Conservation (phyloP, 495 filamentous ascomycete species). For the Cairneyella variabilis region DNA sequence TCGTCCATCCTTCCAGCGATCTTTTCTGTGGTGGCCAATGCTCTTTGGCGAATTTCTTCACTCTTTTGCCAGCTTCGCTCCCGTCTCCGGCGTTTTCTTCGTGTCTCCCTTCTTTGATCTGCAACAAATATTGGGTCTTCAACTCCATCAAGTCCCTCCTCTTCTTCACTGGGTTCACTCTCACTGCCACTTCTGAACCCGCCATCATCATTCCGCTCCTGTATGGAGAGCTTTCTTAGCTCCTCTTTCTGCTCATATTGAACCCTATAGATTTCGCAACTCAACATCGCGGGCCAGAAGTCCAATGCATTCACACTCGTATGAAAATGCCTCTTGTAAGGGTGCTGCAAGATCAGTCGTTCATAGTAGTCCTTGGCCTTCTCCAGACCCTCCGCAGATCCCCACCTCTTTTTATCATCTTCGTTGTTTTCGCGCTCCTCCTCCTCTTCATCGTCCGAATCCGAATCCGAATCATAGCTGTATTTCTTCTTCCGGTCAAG, state of each 20-base stretch:
- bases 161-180: not conserved
- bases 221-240: conserved; percentile 11
- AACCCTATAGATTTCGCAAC: conserved; percentile 59
- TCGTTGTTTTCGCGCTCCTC: not conserved
- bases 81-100: conserved; percentile 1
- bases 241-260: conserved; percentile 42
- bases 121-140: not conserved
- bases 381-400: conserved; percentile 47
- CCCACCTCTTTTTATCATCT: conserved; percentile 21
- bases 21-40: conserved; percentile 44
- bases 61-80: conserved; percentile 15
- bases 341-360: conserved; percentile 62
- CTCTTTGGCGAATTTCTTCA: conserved; percentile 20
- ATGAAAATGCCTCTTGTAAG: conserved; percentile 45
- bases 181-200: conserved; percentile 7
- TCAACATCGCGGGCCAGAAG: conserved; percentile 67
- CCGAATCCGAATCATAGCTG: not conserved
- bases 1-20: conserved; percentile 58
- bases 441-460: conserved; percentile 2
- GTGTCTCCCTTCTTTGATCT: conserved; percentile 5
- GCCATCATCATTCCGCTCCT: conserved; percentile 12
- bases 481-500: conserved; percentile 23
- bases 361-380: conserved; percentile 62
- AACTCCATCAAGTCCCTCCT: not conserved
- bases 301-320: conserved; percentile 44